These are phyloP conservation scores for Aspergillus puulaauensis DNA, from an alignment of 2,329 filamentous ascomycete genomes.

Conservation along the genomic window DNA sequence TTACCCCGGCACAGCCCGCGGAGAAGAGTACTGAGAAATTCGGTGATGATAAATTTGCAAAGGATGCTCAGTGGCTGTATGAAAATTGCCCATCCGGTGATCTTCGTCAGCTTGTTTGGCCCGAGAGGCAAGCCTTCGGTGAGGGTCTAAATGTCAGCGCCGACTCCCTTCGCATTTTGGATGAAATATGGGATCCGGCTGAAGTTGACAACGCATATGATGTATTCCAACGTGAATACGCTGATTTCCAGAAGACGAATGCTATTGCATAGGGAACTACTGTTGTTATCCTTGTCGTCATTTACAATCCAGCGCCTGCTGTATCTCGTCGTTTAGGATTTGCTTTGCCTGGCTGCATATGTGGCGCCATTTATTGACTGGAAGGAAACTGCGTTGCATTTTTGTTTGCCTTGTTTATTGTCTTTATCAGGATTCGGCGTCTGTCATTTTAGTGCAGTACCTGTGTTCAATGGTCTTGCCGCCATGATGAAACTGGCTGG, in stretches of 20 bases:
- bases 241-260: slow-evolving; percentile 16
- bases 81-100: slow-evolving; percentile 26
- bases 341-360: background rate
- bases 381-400: background rate
- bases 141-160: slow-evolving; percentile 18
- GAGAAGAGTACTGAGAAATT: slow-evolving; percentile 13
- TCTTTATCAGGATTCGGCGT: background rate
- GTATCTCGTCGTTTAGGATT: background rate
- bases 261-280: slow-evolving; percentile 7
- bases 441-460: slow-evolving; percentile 1
- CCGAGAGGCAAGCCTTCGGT: slow-evolving; percentile 13
- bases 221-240: slow-evolving; percentile 15
- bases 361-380: background rate
- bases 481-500: slow-evolving; percentile 9
- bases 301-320: background rate
- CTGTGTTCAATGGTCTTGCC: background rate
- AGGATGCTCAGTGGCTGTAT: slow-evolving; percentile 28
- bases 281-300: background rate
- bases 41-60: slow-evolving; percentile 25
- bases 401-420: background rate
- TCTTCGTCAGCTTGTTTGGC: slow-evolving; percentile 24
- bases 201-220: slow-evolving; percentile 16
- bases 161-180: slow-evolving; percentile 12
- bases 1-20: slow-evolving; percentile 3
- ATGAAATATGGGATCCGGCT: slow-evolving; percentile 17